phyloP scores from a whole-genome alignment of 768 basidiomycete species.

The Chlorophyllum brunneum region DNA sequence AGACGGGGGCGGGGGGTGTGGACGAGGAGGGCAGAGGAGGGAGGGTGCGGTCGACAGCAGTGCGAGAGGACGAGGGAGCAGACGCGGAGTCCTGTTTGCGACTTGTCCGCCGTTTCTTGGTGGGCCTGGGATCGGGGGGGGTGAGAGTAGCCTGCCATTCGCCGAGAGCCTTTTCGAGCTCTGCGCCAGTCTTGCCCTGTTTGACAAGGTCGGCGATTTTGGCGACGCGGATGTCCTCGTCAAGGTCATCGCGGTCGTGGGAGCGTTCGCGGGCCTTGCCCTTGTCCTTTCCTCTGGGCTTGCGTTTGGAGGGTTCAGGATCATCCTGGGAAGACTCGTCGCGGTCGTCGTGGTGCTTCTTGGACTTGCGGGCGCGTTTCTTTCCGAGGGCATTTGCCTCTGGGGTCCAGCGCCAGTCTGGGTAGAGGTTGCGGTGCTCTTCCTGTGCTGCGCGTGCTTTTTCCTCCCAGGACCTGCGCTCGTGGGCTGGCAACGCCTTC shows the following conservation, averaged over 20 bases:
- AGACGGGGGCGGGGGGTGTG: slow-evolving; percentile 1
- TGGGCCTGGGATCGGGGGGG: slow-evolving; percentile 8
- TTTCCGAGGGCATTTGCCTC: slow-evolving; percentile 43
- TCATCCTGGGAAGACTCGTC: slow-evolving; percentile 19
- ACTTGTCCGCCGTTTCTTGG: slow-evolving; percentile 6
- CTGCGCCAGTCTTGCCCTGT: slow-evolving; percentile 61
- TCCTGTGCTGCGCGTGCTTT: slow-evolving; percentile 68
- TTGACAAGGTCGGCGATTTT: slow-evolving; percentile 68
- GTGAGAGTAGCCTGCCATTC: slow-evolving; percentile 46
- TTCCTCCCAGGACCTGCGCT: slow-evolving; percentile 74
- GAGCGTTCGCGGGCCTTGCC: slow-evolving; percentile 18
- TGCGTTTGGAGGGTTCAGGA: slow-evolving; percentile 17
- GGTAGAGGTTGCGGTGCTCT: slow-evolving; percentile 71
- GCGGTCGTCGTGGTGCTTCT: slow-evolving; percentile 17
- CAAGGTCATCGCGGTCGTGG: slow-evolving; percentile 3
- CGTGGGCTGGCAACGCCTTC: slow-evolving; percentile 64
- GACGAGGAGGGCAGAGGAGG: slow-evolving; percentile 11
- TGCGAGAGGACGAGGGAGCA: slow-evolving; percentile 2
- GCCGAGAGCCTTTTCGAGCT: slow-evolving; percentile 57
- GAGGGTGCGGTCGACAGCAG: not conserved
- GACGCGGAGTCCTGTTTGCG: slow-evolving; percentile 1
- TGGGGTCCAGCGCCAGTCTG: slow-evolving; percentile 80
- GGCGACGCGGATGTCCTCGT: slow-evolving; percentile 51
- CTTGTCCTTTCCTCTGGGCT: slow-evolving; percentile 17
- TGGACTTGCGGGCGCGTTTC: slow-evolving; percentile 27